Evolutionary conservation across 441 rosid genomes (phyloP).

Genomic region (Lagerstroemia fauriei): DNA sequence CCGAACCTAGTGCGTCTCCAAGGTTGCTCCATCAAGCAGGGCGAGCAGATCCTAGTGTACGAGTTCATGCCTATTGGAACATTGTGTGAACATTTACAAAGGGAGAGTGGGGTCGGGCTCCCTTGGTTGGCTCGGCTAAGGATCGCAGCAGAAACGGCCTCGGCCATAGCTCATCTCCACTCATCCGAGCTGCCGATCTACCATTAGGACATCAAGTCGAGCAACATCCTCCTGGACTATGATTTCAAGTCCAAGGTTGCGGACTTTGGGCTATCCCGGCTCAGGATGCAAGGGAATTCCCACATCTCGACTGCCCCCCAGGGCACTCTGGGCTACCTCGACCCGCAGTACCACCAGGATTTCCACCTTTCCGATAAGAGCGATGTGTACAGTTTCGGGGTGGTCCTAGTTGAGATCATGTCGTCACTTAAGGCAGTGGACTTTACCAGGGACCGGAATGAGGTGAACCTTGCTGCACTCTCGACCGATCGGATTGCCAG

Average conservation of each 20-base stretch:
- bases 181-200: slow-evolving; percentile 78
- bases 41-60: slow-evolving; percentile 79
- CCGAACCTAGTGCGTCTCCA: slow-evolving; percentile 77
- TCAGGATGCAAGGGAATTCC: slow-evolving; percentile 72
- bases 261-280: slow-evolving; percentile 86
- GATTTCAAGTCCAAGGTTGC: slow-evolving; percentile 79
- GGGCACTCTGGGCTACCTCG: slow-evolving; percentile 94
- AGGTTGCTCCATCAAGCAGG: slow-evolving; percentile 78
- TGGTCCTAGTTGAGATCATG: slow-evolving; percentile 79
- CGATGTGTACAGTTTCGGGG: slow-evolving; percentile 91
- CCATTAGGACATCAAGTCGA: slow-evolving; percentile 86
- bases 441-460: slow-evolving; percentile 61
- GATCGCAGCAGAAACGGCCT: slow-evolving; percentile 74
- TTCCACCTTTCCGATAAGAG: slow-evolving; percentile 88
- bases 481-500: slow-evolving; percentile 68
- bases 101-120: slow-evolving; percentile 71
- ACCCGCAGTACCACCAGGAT: slow-evolving; percentile 86
- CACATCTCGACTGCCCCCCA: slow-evolving; percentile 97
- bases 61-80: slow-evolving; percentile 97
- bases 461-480: slow-evolving; percentile 74
- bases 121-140: slow-evolving; percentile 71
- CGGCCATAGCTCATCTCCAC: slow-evolving; percentile 82
- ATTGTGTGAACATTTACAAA: slow-evolving; percentile 68
- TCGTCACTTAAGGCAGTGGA: slow-evolving; percentile 77
- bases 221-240: slow-evolving; percentile 78